phyloP scores from a whole-genome alignment of 495 filamentous ascomycete species.

The Penicillium pancosmium region DNA sequence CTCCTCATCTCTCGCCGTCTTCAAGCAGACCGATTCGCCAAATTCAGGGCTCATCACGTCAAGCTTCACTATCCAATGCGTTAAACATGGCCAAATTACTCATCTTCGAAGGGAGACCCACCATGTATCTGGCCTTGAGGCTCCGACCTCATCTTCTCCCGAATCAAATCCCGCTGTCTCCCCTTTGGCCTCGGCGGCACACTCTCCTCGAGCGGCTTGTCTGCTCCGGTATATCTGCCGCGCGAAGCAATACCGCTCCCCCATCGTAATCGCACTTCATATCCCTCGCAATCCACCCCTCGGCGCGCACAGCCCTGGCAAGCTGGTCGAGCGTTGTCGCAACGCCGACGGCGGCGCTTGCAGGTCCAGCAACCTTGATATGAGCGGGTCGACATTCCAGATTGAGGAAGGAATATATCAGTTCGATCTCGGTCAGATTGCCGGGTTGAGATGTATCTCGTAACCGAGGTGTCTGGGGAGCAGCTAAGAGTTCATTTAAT shows the following conservation, averaged over 20 bases:
- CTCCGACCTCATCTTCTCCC: constrained; percentile 20
- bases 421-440: not conserved
- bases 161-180: constrained; percentile 32
- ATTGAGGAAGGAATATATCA: not conserved
- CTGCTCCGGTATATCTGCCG: constrained; percentile 38
- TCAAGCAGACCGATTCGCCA: not conserved
- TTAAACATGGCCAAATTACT: not conserved
- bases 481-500: not conserved
- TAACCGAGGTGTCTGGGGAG: not conserved
- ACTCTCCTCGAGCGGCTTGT: constrained; percentile 32
- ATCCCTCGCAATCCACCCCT: constrained; percentile 37
- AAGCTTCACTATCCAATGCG: not conserved
- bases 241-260: constrained; percentile 41
- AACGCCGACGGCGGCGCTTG: constrained; percentile 37
- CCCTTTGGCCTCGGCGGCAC: constrained; percentile 30
- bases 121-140: not conserved
- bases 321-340: constrained; percentile 32
- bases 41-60: not conserved
- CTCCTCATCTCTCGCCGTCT: not conserved
- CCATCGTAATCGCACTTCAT: constrained; percentile 41
- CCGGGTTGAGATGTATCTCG: no score
- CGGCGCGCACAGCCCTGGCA: constrained; percentile 33
- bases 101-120: not conserved
- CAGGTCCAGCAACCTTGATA: constrained; percentile 44
- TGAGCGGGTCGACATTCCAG: constrained; percentile 42